Percentiles rank a stretch among this genome's conserved stretches.
Evolutionary conservation across 441 rosid genomes (phyloP).

Genomic region (Adansonia rubrostipa): DNA sequence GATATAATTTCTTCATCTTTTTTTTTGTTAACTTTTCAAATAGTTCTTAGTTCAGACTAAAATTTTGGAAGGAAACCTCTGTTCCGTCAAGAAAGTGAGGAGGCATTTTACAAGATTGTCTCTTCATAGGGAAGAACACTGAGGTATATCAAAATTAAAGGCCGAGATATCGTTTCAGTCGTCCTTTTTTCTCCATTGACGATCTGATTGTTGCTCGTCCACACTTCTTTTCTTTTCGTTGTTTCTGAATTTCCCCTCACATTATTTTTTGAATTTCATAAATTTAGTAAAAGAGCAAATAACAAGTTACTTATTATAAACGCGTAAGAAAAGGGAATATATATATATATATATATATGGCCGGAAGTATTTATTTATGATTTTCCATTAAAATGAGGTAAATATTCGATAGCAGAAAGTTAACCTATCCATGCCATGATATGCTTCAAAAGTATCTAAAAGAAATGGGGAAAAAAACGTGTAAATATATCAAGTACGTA

Average conservation of each 20-base stretch:
- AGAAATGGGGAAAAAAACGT: neutral
- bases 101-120: neutral
- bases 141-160: slow-evolving; percentile 8
- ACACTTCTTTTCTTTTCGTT: neutral
- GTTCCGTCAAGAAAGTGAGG: neutral
- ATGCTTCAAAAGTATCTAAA: neutral
- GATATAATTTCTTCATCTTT: neutral
- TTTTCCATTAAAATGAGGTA: neutral
- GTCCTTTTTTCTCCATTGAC: slow-evolving; percentile 15
- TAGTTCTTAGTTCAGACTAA: neutral
- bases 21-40: neutral
- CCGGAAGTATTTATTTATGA: neutral
- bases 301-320: too few relatives aligned
- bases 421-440: neutral
- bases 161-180: neutral
- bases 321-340: too few relatives aligned
- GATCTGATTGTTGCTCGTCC: slow-evolving; percentile 19
- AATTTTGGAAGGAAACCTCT: neutral
- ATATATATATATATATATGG: neutral
- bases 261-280: too few relatives aligned
- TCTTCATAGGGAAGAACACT: neutral
- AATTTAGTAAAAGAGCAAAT: neutral
- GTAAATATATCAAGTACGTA: neutral
- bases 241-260: neutral
- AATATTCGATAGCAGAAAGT: neutral